A percentile compares a stretch with the other conserved stretches of the same genome.
Evolutionary conservation across 2,329 filamentous ascomycete genomes (phyloP).

Genomic region (Xylariaceae sp.): DNA sequence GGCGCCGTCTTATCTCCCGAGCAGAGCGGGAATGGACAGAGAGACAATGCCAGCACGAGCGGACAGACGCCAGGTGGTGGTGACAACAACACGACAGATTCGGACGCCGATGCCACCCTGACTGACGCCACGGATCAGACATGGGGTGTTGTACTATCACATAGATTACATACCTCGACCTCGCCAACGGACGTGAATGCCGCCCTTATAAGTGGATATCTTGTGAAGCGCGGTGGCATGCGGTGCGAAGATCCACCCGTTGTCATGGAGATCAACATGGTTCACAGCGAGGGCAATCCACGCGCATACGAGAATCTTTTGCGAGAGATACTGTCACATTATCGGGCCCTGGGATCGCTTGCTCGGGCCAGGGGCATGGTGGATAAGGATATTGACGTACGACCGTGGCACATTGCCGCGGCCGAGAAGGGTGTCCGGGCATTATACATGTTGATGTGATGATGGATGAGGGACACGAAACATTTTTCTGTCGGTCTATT

Average conservation of each 20-base stretch:
- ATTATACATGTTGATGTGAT: conserved; percentile 59
- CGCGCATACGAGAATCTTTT: conserved; percentile 59
- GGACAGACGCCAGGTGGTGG: conserved; percentile 44
- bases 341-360: conserved; percentile 62
- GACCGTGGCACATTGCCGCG: conserved; percentile 73
- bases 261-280: conserved; percentile 59
- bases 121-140: conserved; percentile 69
- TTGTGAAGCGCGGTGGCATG: conserved; percentile 57
- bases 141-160: conserved; percentile 67
- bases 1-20: conserved; percentile 56
- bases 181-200: conserved; percentile 51
- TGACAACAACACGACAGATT: conserved; percentile 40
- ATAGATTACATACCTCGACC: conserved; percentile 57
- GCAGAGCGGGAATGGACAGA: conserved; percentile 46
- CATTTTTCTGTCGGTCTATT: neutral
- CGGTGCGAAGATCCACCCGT: conserved; percentile 53
- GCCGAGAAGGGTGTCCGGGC: conserved; percentile 64
- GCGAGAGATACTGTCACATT: conserved; percentile 65
- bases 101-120: conserved; percentile 62
- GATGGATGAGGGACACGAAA: too few relatives aligned
- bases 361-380: conserved; percentile 61
- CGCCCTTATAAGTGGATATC: conserved; percentile 58
- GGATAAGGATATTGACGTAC: conserved; percentile 53
- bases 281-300: conserved; percentile 51
- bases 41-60: conserved; percentile 32